Evolutionary conservation across 371 early-diverging fungal species (phyloP).

Genomic region (Rhizomucor pusillus): DNA sequence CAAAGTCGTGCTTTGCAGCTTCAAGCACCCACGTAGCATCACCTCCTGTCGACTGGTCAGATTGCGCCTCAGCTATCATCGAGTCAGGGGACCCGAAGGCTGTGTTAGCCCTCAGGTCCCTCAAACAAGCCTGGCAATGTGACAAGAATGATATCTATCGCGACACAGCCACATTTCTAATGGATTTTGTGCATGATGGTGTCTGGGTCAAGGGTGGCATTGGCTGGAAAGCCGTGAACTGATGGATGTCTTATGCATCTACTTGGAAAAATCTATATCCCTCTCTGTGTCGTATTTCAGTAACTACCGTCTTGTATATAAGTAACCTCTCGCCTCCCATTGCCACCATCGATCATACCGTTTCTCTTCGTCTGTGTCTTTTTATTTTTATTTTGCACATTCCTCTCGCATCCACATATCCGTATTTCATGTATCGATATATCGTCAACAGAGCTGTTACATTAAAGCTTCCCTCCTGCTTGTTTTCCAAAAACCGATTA

Average conservation of each 20-base stretch:
- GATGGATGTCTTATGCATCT: too few relatives aligned
- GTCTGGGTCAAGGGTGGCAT: slow-evolving; percentile 30
- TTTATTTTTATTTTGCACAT: neutral
- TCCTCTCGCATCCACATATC: neutral
- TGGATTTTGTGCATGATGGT: slow-evolving; percentile 22
- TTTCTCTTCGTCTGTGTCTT: neutral
- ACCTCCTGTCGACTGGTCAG: slow-evolving; percentile 12
- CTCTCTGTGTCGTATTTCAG: too few relatives aligned
- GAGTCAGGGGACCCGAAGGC: slow-evolving; percentile 27
- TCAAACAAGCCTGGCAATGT: slow-evolving; percentile 13
- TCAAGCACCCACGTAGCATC: neutral
- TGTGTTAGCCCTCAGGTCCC: slow-evolving; percentile 21
- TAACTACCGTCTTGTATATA: too few relatives aligned
- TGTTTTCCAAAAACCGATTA: too few relatives aligned
- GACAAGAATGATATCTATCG: slow-evolving; percentile 7
- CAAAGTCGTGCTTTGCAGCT: neutral
- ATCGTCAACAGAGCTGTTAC: too few relatives aligned
- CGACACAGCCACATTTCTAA: slow-evolving; percentile 22
- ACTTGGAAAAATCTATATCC: too few relatives aligned
- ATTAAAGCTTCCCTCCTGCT: too few relatives aligned
- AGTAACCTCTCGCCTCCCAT: too few relatives aligned
- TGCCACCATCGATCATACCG: too few relatives aligned
- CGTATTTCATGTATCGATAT: neutral
- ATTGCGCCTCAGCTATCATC: slow-evolving; percentile 19
- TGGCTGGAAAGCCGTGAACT: slow-evolving; percentile 18